Percentiles rank a stretch among this genome's conserved stretches.
Evolutionary conservation across 1,284 basidiomycete species (phyloP).

Genomic region (Dichomitus squalens): DNA sequence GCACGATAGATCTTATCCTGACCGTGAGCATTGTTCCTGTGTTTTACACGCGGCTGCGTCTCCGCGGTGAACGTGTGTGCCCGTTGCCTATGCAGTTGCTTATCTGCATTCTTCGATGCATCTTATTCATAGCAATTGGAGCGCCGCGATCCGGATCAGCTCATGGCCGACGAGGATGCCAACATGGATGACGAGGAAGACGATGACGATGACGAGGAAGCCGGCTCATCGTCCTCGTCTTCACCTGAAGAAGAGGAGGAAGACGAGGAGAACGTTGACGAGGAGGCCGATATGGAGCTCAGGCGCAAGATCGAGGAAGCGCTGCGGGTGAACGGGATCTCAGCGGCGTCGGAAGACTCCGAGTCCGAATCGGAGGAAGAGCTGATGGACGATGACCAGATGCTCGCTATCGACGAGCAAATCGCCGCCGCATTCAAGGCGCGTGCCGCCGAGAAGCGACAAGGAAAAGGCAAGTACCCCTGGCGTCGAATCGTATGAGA

Average conservation of each 20-base stretch:
- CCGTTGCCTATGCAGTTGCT: constrained; percentile 2
- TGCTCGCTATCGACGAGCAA: constrained; percentile 95
- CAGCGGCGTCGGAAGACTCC: constrained; percentile 51
- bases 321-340: constrained; percentile 73
- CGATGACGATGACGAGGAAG: constrained; percentile 44
- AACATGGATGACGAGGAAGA: constrained; percentile 43
- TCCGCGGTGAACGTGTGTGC: background rate
- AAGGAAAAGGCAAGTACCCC: constrained; percentile 57
- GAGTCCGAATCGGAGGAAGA: constrained; percentile 61
- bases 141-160: constrained; percentile 63
- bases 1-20: constrained; percentile 84
- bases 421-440: constrained; percentile 87
- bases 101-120: constrained; percentile 12
- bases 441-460: constrained; percentile 63
- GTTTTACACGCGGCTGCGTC: too few relatives aligned
- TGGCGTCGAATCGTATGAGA: background rate
- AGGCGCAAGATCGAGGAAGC: constrained; percentile 80
- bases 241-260: constrained; percentile 53
- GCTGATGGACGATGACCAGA: constrained; percentile 94
- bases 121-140: constrained; percentile 73
- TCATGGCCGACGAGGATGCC: constrained; percentile 44
- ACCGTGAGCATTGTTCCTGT: constrained; percentile 57
- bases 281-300: constrained; percentile 68
- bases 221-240: constrained; percentile 30
- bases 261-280: constrained; percentile 48